Conservation (phyloP, 2,329 filamentous ascomycete species). For the Hirsutella rhossiliensis region DNA sequence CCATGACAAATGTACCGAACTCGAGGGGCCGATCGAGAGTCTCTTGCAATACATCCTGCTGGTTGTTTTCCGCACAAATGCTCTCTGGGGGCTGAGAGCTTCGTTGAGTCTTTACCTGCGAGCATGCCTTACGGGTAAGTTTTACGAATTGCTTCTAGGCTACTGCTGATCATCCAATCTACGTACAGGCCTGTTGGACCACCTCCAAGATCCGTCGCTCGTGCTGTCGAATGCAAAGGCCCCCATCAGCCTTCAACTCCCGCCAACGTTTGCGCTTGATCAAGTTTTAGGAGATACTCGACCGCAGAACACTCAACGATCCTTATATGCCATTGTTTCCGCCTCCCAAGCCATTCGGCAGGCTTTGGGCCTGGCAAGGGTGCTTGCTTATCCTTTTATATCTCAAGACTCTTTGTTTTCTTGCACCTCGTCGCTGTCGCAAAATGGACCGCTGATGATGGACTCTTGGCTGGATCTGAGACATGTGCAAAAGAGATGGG, state of each 20-base stretch:
- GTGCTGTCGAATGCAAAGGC: conserved; percentile 15
- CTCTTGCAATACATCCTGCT: conserved; percentile 39
- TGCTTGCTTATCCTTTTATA: conserved; percentile 28
- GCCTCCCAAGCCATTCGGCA: conserved; percentile 34
- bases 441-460: conserved; percentile 35
- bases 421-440: conserved; percentile 21
- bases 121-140: conserved; percentile 32
- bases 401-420: conserved; percentile 19
- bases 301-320: conserved; percentile 12
- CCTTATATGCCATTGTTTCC: conserved; percentile 26
- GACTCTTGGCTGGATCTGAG: conserved; percentile 34
- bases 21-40: conserved; percentile 38
- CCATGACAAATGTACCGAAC: conserved; percentile 31
- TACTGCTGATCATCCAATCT: conserved; percentile 3
- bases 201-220: conserved; percentile 19
- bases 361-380: conserved; percentile 28
- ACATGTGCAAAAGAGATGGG: conserved; percentile 25
- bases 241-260: conserved; percentile 20
- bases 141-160: neutral
- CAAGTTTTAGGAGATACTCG: conserved; percentile 18
- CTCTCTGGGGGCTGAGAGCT: conserved; percentile 34
- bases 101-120: conserved; percentile 36
- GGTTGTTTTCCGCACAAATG: conserved; percentile 27
- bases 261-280: conserved; percentile 23
- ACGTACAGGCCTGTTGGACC: conserved; percentile 20